phyloP scores from a whole-genome alignment of 164 flowering plant genomes.

The Vitis labrusca region DNA sequence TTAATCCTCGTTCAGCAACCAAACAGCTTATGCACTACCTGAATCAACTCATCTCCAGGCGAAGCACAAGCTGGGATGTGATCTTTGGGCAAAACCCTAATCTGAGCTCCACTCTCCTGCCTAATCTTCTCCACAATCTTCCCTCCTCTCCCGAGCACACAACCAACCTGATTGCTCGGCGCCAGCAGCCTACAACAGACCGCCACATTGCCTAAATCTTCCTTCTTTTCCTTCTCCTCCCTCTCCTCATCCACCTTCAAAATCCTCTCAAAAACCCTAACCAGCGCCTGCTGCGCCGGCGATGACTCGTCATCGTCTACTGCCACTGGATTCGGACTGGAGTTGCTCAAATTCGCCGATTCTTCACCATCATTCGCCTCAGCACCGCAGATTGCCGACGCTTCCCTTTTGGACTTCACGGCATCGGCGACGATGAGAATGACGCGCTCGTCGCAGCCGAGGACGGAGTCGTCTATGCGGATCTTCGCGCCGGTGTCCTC shows the following conservation, averaged over 20 bases:
- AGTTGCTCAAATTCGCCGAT: neutral
- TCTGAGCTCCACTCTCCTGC: slow-evolving; percentile 21
- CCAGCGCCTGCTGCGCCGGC: slow-evolving; percentile 11
- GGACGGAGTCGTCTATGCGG: slow-evolving; percentile 29
- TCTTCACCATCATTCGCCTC: slow-evolving; percentile 8
- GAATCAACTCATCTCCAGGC: slow-evolving; percentile 43
- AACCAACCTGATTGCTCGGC: slow-evolving; percentile 11
- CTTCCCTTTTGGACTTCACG: slow-evolving; percentile 3
- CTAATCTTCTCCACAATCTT: slow-evolving; percentile 21
- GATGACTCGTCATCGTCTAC: slow-evolving; percentile 2
- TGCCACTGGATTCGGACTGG: too few relatives aligned
- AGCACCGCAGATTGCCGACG: neutral
- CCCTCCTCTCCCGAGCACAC: slow-evolving; percentile 5
- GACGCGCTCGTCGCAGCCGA: slow-evolving; percentile 34
- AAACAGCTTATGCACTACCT: slow-evolving; percentile 25
- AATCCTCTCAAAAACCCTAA: slow-evolving; percentile 9
- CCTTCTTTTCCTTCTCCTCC: slow-evolving; percentile 8
- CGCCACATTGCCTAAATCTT: neutral
- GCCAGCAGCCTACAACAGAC: slow-evolving; percentile 12
- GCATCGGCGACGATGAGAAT: slow-evolving; percentile 29
- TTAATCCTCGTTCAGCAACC: too few relatives aligned
- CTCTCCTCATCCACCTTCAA: slow-evolving; percentile 8
- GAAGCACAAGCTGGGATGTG: slow-evolving; percentile 19
- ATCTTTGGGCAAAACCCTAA: slow-evolving; percentile 20
- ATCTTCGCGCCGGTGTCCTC: slow-evolving; percentile 41